Base-by-base conservation (phyloP, 1,284 basidiomycete genomes). In the Apiotrichum porosum region DNA sequence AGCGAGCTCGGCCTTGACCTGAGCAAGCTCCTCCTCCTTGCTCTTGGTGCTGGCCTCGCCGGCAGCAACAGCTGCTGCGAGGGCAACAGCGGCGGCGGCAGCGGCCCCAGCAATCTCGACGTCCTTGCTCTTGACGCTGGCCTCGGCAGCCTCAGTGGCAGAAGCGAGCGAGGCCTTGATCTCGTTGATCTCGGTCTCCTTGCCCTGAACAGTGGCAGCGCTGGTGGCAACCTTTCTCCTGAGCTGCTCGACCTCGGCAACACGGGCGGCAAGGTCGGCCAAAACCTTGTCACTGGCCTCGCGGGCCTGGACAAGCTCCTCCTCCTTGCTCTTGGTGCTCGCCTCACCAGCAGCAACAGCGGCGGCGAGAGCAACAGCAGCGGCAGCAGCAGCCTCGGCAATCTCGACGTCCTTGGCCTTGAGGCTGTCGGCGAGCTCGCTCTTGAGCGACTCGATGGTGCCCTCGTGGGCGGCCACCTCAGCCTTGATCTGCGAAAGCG, bases 111-210 rank as follows among this genome's bases (percentile, higher is more conserved):
- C 42, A 12, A 45, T 57, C 6, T 41, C 42, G 26, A 49, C 45
- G 17, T 62, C 46, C 49, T 60, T 48, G 13, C 17, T 12, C 49
- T 65, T 51, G 9, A 62, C 52, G 17, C 48, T 44, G n/a, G 48
- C 47, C 8, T 61, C n/a, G 4, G 39, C 50, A 39, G 56, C 60
- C 26, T 57, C 49, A 33, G 53, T 51, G 1, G 43, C 39, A 6
- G 43, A 38, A 4, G 57, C 56, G 12, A 48, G 34, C 19, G 51
- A 33, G 12, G 54, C 44, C 43, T 50, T 41, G 17, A 64, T 42
- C 6, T 44, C 50, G 13, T 54, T 50, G 28, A 68, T 45, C 24
- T 32, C 32, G 4, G 35, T 28, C 9, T 32, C 33, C 28, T 47
- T 44, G 24, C 26, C 17, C 17, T 37, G 33, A 17, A 32, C 18